Percentiles rank a stretch among this genome's conserved stretches.
phyloP scores from a whole-genome alignment of 495 filamentous ascomycete species.

The Neurospora tetrasperma region DNA sequence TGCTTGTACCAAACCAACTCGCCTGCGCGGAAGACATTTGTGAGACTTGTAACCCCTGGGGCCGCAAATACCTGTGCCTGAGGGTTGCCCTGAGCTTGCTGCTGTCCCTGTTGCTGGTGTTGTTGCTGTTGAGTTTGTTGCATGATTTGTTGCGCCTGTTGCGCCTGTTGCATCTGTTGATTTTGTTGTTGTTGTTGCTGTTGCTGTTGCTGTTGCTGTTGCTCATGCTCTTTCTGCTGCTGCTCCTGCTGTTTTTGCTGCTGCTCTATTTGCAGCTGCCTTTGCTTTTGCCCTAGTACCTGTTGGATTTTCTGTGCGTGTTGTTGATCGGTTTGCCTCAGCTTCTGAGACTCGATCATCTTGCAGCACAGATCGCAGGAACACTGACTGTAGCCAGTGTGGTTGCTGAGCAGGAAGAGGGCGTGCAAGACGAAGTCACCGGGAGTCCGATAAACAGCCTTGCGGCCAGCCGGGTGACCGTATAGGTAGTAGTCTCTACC shows the following conservation, averaged over 20 bases:
- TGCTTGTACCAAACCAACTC: constrained; percentile 36
- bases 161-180: background rate
- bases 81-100: background rate
- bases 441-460: constrained; percentile 28
- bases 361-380: constrained; percentile 24
- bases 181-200: constrained; percentile 2
- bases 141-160: background rate
- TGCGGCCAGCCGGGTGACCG: constrained; percentile 29
- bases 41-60: constrained; percentile 15
- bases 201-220: constrained; percentile 1
- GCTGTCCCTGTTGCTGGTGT: constrained; percentile 4
- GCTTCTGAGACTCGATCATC: constrained; percentile 9
- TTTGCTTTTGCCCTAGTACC: background rate
- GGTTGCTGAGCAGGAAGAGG: constrained; percentile 28
- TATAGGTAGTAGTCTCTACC: constrained; percentile 32
- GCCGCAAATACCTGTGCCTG: background rate
- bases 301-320: constrained; percentile 29
- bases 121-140: background rate
- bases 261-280: constrained; percentile 4
- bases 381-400: constrained; percentile 24
- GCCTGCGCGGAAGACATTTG: constrained; percentile 29
- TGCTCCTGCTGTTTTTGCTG: constrained; percentile 3
- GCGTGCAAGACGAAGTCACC: constrained; percentile 33
- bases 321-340: constrained; percentile 1
- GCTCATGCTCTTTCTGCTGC: background rate